Conservation (phyloP, 768 basidiomycete genomes). For the Dacryopinax primogenitus region DNA sequence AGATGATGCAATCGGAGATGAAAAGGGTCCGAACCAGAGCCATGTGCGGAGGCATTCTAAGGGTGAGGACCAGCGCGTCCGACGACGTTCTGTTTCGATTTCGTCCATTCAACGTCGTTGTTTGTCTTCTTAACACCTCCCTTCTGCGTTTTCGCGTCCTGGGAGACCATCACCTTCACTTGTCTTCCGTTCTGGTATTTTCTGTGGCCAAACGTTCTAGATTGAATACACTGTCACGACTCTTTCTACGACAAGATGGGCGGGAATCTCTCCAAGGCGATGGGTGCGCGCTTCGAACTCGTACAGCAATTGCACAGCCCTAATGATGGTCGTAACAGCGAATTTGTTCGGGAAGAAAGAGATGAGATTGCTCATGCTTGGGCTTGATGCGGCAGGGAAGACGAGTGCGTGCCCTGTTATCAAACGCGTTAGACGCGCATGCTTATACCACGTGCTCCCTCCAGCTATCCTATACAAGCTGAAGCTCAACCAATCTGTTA, state of each 20-base stretch:
- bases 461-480: slow-evolving; percentile 96
- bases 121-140: slow-evolving; percentile 3
- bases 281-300: slow-evolving; percentile 37
- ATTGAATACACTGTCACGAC: not conserved
- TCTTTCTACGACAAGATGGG: slow-evolving; percentile 41
- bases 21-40: slow-evolving; percentile 2
- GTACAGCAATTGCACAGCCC: not conserved
- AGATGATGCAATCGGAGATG: not conserved
- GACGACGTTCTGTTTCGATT: slow-evolving; percentile 10
- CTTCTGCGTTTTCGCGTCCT: not conserved
- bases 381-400: slow-evolving; percentile 95
- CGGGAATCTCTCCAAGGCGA: slow-evolving; percentile 73
- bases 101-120: not conserved
- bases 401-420: slow-evolving; percentile 57
- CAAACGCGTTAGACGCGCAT: not conserved
- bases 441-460: slow-evolving; percentile 4
- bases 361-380: slow-evolving; percentile 95
- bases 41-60: slow-evolving; percentile 7
- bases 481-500: slow-evolving; percentile 96
- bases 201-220: not conserved
- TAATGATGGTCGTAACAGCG: slow-evolving; percentile 33
- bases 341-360: slow-evolving; percentile 98
- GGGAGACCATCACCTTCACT: not conserved
- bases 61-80: slow-evolving; percentile 3
- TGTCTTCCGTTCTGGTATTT: not conserved